Conservation (phyloP, 2,329 filamentous ascomycete genomes). For the Diaporthe amygdali region DNA sequence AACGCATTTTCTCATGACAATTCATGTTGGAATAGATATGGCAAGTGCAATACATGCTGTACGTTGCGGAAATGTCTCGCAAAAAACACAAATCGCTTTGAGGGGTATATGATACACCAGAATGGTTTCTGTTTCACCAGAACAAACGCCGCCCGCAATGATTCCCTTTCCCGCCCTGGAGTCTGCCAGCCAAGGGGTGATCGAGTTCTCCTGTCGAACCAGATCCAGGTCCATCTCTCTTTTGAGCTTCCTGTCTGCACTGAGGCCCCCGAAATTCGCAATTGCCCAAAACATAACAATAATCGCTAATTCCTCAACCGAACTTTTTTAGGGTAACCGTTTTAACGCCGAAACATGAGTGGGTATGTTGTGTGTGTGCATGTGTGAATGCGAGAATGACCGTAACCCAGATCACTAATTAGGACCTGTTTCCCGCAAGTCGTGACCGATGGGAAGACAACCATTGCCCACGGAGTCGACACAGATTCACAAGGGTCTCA, state of each 20-base stretch:
- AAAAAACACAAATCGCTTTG: slow-evolving; percentile 25
- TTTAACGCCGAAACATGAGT: not conserved
- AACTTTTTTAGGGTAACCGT: not conserved
- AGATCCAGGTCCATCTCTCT: slow-evolving; percentile 15
- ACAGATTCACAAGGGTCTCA: not conserved
- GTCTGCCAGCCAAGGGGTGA: slow-evolving; percentile 34
- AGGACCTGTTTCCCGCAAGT: not conserved
- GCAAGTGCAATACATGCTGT: not conserved
- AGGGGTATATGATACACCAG: slow-evolving; percentile 44
- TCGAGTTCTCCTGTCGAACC: not conserved
- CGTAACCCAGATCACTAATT: not conserved
- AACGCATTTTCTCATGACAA: not conserved
- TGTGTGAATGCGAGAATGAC: too few relatives aligned
- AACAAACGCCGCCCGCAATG: slow-evolving; percentile 43
- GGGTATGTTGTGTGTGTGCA: too few relatives aligned
- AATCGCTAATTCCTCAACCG: not conserved
- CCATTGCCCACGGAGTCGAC: too few relatives aligned
- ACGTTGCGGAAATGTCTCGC: not conserved
- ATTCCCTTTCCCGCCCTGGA: slow-evolving; percentile 27
- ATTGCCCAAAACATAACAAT: not conserved
- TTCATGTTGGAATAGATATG: not conserved
- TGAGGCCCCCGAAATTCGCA: slow-evolving; percentile 36
- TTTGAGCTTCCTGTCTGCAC: slow-evolving; percentile 30
- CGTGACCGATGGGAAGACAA: not conserved
- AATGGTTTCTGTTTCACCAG: slow-evolving; percentile 46